These are phyloP conservation scores for Diaporthe sp. DNA, from an alignment of 2,329 filamentous ascomycete species.

Conservation along the genomic window DNA sequence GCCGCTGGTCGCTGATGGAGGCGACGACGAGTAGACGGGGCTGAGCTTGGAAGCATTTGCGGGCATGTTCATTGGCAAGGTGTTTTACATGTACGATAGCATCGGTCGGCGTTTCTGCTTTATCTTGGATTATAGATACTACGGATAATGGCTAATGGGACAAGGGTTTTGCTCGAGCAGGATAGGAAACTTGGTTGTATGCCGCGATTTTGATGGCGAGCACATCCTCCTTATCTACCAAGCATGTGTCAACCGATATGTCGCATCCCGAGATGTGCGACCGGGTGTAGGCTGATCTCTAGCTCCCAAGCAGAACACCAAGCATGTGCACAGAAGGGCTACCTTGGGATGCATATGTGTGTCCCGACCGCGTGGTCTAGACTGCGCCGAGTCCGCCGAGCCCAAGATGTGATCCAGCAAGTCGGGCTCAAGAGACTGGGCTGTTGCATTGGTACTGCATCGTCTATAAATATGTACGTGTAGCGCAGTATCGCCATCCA, in stretches of 20 bases:
- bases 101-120: slow-evolving; percentile 16
- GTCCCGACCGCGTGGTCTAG: slow-evolving; percentile 24
- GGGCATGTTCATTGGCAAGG: slow-evolving; percentile 2
- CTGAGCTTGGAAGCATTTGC: not conserved
- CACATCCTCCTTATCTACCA: not conserved
- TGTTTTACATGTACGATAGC: slow-evolving; percentile 31
- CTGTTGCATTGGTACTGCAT: slow-evolving; percentile 7
- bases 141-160: slow-evolving; percentile 15
- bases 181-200: not conserved
- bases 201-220: not conserved
- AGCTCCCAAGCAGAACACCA: not conserved
- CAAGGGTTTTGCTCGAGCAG: slow-evolving; percentile 4
- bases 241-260: slow-evolving; percentile 10
- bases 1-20: slow-evolving; percentile 15
- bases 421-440: not conserved
- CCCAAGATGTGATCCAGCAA: not conserved
- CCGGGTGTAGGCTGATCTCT: not conserved
- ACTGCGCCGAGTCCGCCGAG: slow-evolving; percentile 7
- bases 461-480: not conserved
- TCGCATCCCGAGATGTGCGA: not conserved
- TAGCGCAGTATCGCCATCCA: not conserved
- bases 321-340: not conserved
- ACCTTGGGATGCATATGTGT: not conserved
- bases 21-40: slow-evolving; percentile 5
- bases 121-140: slow-evolving; percentile 1